Evolutionary conservation across 2,329 filamentous ascomycete species (phyloP).

Genomic region (Phaeosphaeria sp.): DNA sequence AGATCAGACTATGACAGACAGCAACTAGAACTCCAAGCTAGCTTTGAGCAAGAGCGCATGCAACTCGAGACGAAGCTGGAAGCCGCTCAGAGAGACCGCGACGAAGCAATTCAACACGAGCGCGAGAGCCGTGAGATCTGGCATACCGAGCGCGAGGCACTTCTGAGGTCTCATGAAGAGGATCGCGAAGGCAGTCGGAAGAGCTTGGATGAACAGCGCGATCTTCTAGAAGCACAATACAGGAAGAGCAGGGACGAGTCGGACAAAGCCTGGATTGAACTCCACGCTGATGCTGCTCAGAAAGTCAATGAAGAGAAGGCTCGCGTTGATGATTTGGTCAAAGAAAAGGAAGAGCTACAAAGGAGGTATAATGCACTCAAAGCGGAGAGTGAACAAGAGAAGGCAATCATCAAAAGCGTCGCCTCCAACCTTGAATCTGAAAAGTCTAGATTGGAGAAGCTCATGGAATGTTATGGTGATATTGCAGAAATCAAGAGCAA

Average conservation of each 20-base stretch:
- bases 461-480: slow-evolving; percentile 52
- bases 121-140: slow-evolving; percentile 56
- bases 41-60: slow-evolving; percentile 49
- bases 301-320: slow-evolving; percentile 44
- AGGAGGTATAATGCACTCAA: slow-evolving; percentile 40
- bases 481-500: slow-evolving; percentile 52
- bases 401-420: slow-evolving; percentile 46
- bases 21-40: slow-evolving; percentile 50
- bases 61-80: slow-evolving; percentile 52
- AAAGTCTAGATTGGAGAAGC: slow-evolving; percentile 50
- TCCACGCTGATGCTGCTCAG: slow-evolving; percentile 43
- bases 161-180: slow-evolving; percentile 52
- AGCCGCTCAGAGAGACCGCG: slow-evolving; percentile 51
- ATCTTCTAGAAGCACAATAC: slow-evolving; percentile 47
- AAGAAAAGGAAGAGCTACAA: slow-evolving; percentile 46
- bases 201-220: slow-evolving; percentile 60
- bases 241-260: slow-evolving; percentile 52
- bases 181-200: slow-evolving; percentile 59
- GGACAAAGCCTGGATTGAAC: slow-evolving; percentile 53
- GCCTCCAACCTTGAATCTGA: slow-evolving; percentile 50
- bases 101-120: slow-evolving; percentile 54
- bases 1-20: slow-evolving; percentile 41
- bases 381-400: slow-evolving; percentile 45
- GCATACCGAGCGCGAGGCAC: slow-evolving; percentile 50
- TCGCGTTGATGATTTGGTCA: slow-evolving; percentile 33